Evolutionary conservation across 257 asterid species (phyloP), one percentile per base, ranked within the genome.

Genomic region (Jasminum sambac): DNA sequence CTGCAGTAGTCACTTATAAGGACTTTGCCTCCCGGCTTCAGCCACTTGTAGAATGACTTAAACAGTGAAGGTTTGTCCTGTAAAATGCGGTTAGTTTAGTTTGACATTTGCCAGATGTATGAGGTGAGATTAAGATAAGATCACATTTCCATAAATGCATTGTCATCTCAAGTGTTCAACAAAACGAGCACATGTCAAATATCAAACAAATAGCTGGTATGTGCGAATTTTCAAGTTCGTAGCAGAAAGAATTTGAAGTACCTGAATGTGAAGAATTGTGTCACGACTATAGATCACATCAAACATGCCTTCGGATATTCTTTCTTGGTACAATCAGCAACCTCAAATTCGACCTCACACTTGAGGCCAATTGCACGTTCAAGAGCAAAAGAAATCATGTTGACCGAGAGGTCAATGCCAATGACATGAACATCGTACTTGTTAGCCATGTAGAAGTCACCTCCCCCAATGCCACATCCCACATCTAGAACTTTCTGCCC

Each of bases 401-500:
- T 91, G 79, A 91, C 61, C 5, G 98, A 95, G 78, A 91, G 92
- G 73, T 95, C 99, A 42, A 95, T 91, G 73, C 89, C 99, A 43
- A 95, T 95, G 17, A 95, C 98, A 76, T 95, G 93, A 76, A 87
- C 96, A 70, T 88, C 96, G 10, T 83, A 91, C 44, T 85, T 81
- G 11, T 95, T 94, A 41, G 99, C 97, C 98, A 95, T 91, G 86
- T 84, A 95, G 74, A 91, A 89, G 74, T 95, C 96, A 40, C 99
- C 99, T 72, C 99, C 99, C 55, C 98, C 99, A 76, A 95, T 95
- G 21, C 99, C 98, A 82, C 99, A 95, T 23, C 99, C 99, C 67
- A 95, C 98, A 71, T 95, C 99, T 42, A 95, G 92, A 50, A 91
- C 95, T 65, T 87, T 95, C 76, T 95, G 96, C 24, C 98, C 96